Evolutionary conservation across 2,329 filamentous ascomycete genomes (phyloP).

Genomic region (Monosporascus sp.): DNA sequence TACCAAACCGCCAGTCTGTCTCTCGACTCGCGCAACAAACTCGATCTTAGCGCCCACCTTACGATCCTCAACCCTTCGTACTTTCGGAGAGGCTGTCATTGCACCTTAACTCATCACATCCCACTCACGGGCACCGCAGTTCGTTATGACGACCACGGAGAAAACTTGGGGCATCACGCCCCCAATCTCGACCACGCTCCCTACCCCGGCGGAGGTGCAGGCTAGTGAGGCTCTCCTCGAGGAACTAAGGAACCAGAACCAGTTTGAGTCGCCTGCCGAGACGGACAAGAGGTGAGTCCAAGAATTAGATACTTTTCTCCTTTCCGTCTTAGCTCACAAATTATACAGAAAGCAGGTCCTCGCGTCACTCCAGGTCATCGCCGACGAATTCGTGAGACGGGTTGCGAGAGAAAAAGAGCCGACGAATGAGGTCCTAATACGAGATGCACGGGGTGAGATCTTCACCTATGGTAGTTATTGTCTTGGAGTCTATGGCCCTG

Average conservation of each 20-base stretch:
- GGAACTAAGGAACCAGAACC: conserved; percentile 83
- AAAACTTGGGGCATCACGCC: conserved; percentile 63
- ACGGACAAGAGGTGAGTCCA: conserved; percentile 68
- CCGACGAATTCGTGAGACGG: conserved; percentile 78
- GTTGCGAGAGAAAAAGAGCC: conserved; percentile 69
- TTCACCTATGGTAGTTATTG: conserved; percentile 96
- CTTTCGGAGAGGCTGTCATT: background rate
- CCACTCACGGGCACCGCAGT: background rate
- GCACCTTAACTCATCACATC: background rate
- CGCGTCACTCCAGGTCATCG: conserved; percentile 69
- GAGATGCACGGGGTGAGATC: conserved; percentile 83
- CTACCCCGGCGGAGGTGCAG: conserved; percentile 70
- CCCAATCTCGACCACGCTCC: conserved; percentile 72
- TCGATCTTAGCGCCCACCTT: background rate
- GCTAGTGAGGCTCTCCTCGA: conserved; percentile 74
- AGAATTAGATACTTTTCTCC: background rate
- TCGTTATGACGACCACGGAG: conserved; percentile 21
- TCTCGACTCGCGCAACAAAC: background rate
- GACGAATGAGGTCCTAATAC: conserved; percentile 69
- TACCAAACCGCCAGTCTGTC: background rate
- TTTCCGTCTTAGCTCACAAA: conserved; percentile 25
- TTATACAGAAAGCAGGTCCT: conserved; percentile 62
- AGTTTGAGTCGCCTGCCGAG: conserved; percentile 80
- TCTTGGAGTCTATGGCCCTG: conserved; percentile 87
- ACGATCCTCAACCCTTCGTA: background rate